A percentile compares a stretch with the other conserved stretches of the same genome.
Evolutionary conservation across 2,329 filamentous ascomycete species (phyloP).

Genomic region (Daldinia eschscholtzii): DNA sequence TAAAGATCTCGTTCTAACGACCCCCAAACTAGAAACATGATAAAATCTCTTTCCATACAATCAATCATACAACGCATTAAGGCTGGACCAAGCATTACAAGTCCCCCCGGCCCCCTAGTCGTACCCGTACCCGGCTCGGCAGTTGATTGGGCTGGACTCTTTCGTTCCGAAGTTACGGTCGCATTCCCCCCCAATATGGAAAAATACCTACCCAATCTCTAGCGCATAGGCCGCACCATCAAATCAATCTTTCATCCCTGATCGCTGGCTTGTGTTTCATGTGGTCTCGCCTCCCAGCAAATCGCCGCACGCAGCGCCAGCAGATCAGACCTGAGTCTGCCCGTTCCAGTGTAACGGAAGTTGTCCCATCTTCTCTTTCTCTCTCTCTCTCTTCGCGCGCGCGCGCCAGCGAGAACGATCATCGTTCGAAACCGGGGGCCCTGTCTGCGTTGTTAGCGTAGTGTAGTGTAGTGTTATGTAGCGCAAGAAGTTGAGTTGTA

Average conservation of each 20-base stretch:
- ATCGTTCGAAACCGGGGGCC: slow-evolving; percentile 18
- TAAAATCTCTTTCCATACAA: background rate
- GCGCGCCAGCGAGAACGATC: slow-evolving; percentile 27
- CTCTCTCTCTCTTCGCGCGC: background rate
- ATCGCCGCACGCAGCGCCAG: slow-evolving; percentile 45
- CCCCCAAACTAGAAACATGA: slow-evolving; percentile 14
- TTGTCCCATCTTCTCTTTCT: no score
- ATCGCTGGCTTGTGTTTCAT: slow-evolving; percentile 53
- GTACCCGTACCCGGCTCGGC: slow-evolving; percentile 35
- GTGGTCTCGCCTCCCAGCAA: slow-evolving; percentile 52
- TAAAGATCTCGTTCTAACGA: slow-evolving; percentile 19
- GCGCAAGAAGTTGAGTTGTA: background rate
- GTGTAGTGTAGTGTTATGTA: background rate
- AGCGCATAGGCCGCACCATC: slow-evolving; percentile 36
- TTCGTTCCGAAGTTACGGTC: slow-evolving; percentile 14
- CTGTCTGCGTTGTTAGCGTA: background rate
- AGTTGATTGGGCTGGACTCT: slow-evolving; percentile 34
- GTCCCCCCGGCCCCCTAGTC: slow-evolving; percentile 8
- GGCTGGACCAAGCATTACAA: slow-evolving; percentile 23
- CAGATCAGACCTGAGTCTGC: slow-evolving; percentile 41
- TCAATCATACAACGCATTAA: slow-evolving; percentile 17
- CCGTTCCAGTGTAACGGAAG: slow-evolving; percentile 22
- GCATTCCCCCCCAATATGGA: slow-evolving; percentile 9
- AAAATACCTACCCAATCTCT: slow-evolving; percentile 15
- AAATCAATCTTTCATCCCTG: slow-evolving; percentile 42